Percentiles rank a stretch among this genome's conserved stretches.
phyloP scores from a whole-genome alignment of 2,329 filamentous ascomycete genomes.

The Venturiaceae sp. region DNA sequence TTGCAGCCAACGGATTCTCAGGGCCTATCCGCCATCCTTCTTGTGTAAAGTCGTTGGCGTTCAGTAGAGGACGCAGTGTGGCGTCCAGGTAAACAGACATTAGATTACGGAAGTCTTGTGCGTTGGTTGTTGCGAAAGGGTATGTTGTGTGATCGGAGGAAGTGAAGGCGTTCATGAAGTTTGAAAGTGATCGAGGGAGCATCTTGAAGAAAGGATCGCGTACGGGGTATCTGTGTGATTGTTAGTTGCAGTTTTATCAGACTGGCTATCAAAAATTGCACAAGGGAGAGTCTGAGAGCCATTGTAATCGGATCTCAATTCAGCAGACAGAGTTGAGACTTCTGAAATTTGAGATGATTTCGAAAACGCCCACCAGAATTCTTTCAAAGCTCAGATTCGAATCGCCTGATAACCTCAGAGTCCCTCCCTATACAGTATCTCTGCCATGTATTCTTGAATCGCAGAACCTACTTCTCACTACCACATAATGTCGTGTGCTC shows the following conservation, averaged over 20 bases:
- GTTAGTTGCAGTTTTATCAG: slow-evolving; percentile 7
- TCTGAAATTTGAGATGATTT: no score
- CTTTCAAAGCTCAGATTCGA: no score
- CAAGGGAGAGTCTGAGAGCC: background rate
- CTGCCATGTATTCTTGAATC: slow-evolving; percentile 10
- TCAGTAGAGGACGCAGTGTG: slow-evolving; percentile 80
- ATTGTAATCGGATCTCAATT: no score
- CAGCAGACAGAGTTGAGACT: no score
- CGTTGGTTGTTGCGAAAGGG: slow-evolving; percentile 93
- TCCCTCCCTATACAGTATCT: no score
- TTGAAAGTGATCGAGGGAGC: slow-evolving; percentile 94
- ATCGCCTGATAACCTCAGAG: no score
- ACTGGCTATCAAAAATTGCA: no score
- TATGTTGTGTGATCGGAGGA: slow-evolving; percentile 95
- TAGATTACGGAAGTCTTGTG: slow-evolving; percentile 89
- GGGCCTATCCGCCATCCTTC: slow-evolving; percentile 96
- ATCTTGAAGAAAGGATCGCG: slow-evolving; percentile 99
- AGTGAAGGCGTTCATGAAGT: slow-evolving; percentile 99
- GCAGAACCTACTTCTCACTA: slow-evolving; percentile 62
- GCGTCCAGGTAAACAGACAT: slow-evolving; percentile 96
- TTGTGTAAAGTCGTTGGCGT: slow-evolving; percentile 86
- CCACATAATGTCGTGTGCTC: slow-evolving; percentile 97
- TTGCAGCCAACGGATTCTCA: slow-evolving; percentile 58
- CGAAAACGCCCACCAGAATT: no score
- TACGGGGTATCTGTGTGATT: slow-evolving; percentile 66